Evolutionary conservation across 129 eudicot species (phyloP).

Genomic region (Gnaphalium uliginosum): DNA sequence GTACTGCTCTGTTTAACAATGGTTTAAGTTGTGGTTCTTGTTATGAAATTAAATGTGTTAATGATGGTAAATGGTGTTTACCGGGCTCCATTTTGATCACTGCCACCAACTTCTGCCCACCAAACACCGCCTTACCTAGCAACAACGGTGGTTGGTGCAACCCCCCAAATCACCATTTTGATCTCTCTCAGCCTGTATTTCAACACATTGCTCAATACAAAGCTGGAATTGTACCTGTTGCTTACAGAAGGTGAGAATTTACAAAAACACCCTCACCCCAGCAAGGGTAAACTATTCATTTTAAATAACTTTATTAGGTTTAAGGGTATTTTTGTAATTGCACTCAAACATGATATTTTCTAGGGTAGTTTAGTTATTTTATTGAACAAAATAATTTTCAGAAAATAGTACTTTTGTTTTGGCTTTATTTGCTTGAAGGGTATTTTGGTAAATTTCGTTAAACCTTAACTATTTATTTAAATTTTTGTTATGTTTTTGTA

Average conservation of each 20-base stretch:
- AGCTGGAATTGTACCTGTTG: slow-evolving; percentile 66
- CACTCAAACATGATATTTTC: neutral
- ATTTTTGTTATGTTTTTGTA: slow-evolving; percentile 11
- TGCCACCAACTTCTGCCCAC: slow-evolving; percentile 66
- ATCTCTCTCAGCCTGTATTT: slow-evolving; percentile 59
- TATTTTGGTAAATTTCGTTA: neutral
- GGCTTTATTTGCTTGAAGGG: neutral
- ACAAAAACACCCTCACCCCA: no score
- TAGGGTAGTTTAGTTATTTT: neutral
- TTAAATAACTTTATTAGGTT: no score
- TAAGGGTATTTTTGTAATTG: neutral
- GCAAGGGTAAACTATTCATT: neutral
- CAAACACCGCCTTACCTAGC: slow-evolving; percentile 56
- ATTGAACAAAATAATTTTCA: no score
- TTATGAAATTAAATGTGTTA: slow-evolving; percentile 52
- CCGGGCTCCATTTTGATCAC: slow-evolving; percentile 52
- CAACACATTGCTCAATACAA: slow-evolving; percentile 61
- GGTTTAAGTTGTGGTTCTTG: slow-evolving; percentile 69
- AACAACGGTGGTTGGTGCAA: slow-evolving; percentile 58
- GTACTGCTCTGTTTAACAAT: slow-evolving; percentile 60
- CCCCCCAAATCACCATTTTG: slow-evolving; percentile 60
- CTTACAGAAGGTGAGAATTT: slow-evolving; percentile 49
- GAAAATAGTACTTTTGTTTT: neutral
- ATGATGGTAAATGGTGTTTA: slow-evolving; percentile 58
- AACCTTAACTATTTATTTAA: neutral